These are phyloP conservation scores for Tetracladium marchalianum DNA, from an alignment of 495 filamentous ascomycete species.

Conservation along the genomic window DNA sequence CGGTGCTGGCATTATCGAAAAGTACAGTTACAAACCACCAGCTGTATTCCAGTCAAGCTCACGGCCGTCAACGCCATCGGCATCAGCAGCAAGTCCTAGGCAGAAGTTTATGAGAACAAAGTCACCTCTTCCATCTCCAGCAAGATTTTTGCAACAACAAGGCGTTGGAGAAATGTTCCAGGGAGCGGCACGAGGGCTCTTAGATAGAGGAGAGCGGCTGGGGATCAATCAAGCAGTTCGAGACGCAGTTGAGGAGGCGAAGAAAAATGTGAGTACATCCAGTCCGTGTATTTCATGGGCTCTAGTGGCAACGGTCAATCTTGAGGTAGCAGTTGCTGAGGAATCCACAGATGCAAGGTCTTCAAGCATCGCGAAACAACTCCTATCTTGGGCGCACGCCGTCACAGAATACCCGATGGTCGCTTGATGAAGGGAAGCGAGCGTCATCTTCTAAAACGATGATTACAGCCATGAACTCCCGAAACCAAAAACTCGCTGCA, in stretches of 20 bases:
- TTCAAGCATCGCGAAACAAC: conserved; percentile 13
- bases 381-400: conserved; percentile 2
- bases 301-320: too few relatives aligned
- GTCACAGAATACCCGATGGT: conserved; percentile 19
- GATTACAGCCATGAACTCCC: conserved; percentile 45
- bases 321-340: too few relatives aligned
- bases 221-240: conserved; percentile 86
- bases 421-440: conserved; percentile 21
- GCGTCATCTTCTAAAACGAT: conserved; percentile 22
- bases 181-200: conserved; percentile 74
- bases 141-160: conserved; percentile 50
- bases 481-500: conserved; percentile 63
- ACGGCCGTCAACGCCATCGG: conserved; percentile 24
- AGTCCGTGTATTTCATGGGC: too few relatives aligned
- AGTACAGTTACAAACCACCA: conserved; percentile 68
- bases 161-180: conserved; percentile 71
- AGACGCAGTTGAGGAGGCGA: conserved; percentile 78
- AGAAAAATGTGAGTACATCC: conserved; percentile 34
- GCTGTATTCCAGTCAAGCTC: conserved; percentile 27
- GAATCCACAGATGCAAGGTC: conserved; percentile 33
- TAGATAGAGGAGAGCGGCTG: conserved; percentile 74
- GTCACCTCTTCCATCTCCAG: conserved; percentile 45
- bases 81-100: conserved; percentile 13
- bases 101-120: conserved; percentile 15
- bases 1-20: conserved; percentile 64